These are phyloP conservation scores for Diphasiastrum complanatum DNA, from an alignment of 83 land plant genomes.

Conservation along the genomic window DNA sequence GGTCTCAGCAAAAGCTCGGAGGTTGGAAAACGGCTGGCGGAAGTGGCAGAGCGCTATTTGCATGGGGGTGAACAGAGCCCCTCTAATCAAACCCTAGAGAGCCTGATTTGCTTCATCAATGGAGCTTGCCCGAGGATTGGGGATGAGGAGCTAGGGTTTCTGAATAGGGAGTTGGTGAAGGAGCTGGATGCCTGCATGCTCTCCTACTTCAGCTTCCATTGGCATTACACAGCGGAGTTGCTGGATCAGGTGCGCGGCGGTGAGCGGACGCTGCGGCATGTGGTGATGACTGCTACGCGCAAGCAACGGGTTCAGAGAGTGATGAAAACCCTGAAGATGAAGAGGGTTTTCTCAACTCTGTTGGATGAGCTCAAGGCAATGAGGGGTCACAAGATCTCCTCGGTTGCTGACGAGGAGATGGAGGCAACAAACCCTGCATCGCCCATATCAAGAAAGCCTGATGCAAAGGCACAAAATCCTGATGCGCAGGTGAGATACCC, in stretches of 20 bases:
- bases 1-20: too few species aligned
- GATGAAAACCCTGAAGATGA: conserved; percentile 21
- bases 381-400: background rate
- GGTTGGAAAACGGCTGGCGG: too few species aligned
- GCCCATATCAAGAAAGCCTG: too few species aligned
- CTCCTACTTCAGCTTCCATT: conserved; percentile 38
- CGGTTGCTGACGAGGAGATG: conserved; percentile 1
- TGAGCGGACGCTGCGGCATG: too few species aligned
- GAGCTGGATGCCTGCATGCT: conserved; percentile 40
- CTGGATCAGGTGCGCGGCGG: conserved; percentile 33
- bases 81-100: too few species aligned
- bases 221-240: conserved; percentile 23
- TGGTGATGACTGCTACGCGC: conserved; percentile 31
- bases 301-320: conserved; percentile 33
- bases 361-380: conserved; percentile 28
- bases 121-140: too few species aligned
- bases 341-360: conserved; percentile 26
- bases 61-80: too few species aligned
- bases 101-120: too few species aligned
- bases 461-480: too few species aligned
- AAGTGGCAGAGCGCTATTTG: too few species aligned
- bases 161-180: conserved; percentile 11
- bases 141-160: conserved; percentile 6
- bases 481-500: conserved; percentile 25
- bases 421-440: background rate